Evolutionary conservation across 345 rosid species (phyloP).

Genomic region (Cardiospermum halicacabum): DNA sequence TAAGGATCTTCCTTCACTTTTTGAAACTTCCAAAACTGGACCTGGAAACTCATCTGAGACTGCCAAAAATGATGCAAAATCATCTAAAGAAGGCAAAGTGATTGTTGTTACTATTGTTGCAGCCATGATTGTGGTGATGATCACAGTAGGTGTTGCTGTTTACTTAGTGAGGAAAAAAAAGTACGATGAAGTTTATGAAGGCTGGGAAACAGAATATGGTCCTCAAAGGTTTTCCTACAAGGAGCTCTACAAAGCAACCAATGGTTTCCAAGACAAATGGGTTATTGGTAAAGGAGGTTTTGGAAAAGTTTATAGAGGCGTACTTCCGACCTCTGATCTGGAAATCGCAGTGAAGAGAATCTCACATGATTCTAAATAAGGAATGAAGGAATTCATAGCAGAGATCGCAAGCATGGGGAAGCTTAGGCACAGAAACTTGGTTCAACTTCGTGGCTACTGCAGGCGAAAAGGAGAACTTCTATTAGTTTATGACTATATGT

Average conservation of each 20-base stretch:
- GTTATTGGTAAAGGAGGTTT: conserved; percentile 54
- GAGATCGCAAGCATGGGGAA: conserved; percentile 25
- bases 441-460: conserved; percentile 42
- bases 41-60: too few species aligned
- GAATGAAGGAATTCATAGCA: conserved; percentile 35
- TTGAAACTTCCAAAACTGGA: conserved; percentile 8
- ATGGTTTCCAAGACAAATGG: conserved; percentile 61
- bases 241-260: conserved; percentile 50
- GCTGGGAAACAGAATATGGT: conserved; percentile 57
- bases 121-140: conserved; percentile 14
- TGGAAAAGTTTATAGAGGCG: conserved; percentile 57
- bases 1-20: conserved; percentile 48
- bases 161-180: conserved; percentile 33
- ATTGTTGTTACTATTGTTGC: conserved; percentile 18
- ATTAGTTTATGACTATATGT: conserved; percentile 47
- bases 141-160: conserved; percentile 15
- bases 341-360: conserved; percentile 59
- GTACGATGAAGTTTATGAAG: conserved; percentile 55
- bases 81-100: too few species aligned
- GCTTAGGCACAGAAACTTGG: conserved; percentile 37
- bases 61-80: too few species aligned
- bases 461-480: conserved; percentile 33
- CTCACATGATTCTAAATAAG: conserved; percentile 42
- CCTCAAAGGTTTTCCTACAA: conserved; percentile 59
- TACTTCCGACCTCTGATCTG: conserved; percentile 29